These are phyloP conservation scores for Candida ascalaphidarum DNA, from an alignment of 805 yeast genomes.

Conservation along the genomic window DNA sequence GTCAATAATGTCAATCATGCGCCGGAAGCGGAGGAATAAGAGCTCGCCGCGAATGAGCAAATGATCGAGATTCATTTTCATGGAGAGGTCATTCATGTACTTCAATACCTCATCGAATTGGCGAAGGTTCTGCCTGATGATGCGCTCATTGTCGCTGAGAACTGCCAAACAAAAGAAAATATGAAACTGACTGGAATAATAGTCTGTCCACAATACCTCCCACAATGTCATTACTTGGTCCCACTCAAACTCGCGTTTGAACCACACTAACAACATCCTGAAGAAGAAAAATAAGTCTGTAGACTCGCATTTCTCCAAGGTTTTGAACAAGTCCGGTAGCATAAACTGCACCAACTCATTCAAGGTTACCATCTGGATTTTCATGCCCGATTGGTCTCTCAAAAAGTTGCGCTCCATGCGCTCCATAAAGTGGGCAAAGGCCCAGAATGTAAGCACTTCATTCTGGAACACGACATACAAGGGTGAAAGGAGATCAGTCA, in stretches of 20 bases:
- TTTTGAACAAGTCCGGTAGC: slow-evolving; percentile 78
- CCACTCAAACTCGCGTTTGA: slow-evolving; percentile 82
- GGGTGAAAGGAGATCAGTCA: slow-evolving; percentile 90
- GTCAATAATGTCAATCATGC: slow-evolving; percentile 75
- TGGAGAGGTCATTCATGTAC: slow-evolving; percentile 84
- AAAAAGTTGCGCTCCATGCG: slow-evolving; percentile 92
- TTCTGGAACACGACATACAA: slow-evolving; percentile 59
- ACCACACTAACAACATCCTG: slow-evolving; percentile 93
- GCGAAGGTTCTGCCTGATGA: slow-evolving; percentile 62
- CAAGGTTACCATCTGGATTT: slow-evolving; percentile 73
- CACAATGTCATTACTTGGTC: slow-evolving; percentile 72
- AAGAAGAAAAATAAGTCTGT: slow-evolving; percentile 89
- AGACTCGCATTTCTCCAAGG: slow-evolving; percentile 80
- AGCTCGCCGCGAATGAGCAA: slow-evolving; percentile 78
- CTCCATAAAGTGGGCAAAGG: slow-evolving; percentile 81
- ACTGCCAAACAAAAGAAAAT: slow-evolving; percentile 82
- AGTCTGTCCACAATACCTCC: slow-evolving; percentile 91
- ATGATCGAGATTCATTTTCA: slow-evolving; percentile 67
- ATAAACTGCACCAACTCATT: slow-evolving; percentile 83
- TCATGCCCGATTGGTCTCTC: slow-evolving; percentile 90
- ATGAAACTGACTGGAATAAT: slow-evolving; percentile 78
- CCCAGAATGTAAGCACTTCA: slow-evolving; percentile 81
- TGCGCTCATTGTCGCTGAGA: slow-evolving; percentile 77
- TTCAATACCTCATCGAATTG: slow-evolving; percentile 88
- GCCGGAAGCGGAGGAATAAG: slow-evolving; percentile 69